phyloP scores from a whole-genome alignment of 148 eudicot species.

The Chenopodium album region DNA sequence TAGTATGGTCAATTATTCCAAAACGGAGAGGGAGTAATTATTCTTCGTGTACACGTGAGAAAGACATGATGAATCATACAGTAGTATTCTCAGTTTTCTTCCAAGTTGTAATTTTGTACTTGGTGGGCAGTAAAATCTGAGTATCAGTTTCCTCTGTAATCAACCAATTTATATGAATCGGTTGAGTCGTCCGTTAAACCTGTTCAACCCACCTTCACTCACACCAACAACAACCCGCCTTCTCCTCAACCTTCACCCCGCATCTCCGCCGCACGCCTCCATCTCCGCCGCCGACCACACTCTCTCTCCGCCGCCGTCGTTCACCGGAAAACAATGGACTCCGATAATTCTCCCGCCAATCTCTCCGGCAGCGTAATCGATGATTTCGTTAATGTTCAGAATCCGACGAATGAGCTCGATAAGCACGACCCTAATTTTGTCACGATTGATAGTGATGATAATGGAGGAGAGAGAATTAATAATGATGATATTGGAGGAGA shows the following conservation, averaged over 20 bases:
- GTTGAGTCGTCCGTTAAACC: conserved; percentile 29
- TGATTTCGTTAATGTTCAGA: conserved; percentile 41
- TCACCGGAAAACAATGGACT: conserved; percentile 31
- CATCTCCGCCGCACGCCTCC: not conserved
- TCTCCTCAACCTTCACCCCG: conserved; percentile 16
- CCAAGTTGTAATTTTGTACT: too few relatives aligned
- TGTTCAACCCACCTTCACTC: conserved; percentile 14
- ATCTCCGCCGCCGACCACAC: not conserved
- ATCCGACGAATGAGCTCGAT: conserved; percentile 21
- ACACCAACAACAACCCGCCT: not conserved
- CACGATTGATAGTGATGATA: conserved; percentile 16
- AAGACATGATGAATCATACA: too few relatives aligned
- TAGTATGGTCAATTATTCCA: too few relatives aligned
- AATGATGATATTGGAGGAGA: conserved; percentile 11
- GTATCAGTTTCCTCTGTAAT: not conserved
- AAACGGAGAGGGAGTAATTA: too few relatives aligned
- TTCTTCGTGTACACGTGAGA: too few relatives aligned
- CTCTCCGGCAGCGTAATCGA: conserved; percentile 33
- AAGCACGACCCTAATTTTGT: conserved; percentile 18
- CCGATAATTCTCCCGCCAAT: conserved; percentile 26
- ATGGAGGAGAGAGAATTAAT: conserved; percentile 14
- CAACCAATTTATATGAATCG: conserved; percentile 32
- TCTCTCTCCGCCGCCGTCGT: not conserved
- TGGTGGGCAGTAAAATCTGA: too few relatives aligned
- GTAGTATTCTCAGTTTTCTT: too few relatives aligned